Percentiles rank a stretch among this genome's conserved stretches.
These are phyloP conservation scores for Krasilnikovozyma curviuscula DNA, from an alignment of 768 basidiomycete genomes.

Conservation along the genomic window DNA sequence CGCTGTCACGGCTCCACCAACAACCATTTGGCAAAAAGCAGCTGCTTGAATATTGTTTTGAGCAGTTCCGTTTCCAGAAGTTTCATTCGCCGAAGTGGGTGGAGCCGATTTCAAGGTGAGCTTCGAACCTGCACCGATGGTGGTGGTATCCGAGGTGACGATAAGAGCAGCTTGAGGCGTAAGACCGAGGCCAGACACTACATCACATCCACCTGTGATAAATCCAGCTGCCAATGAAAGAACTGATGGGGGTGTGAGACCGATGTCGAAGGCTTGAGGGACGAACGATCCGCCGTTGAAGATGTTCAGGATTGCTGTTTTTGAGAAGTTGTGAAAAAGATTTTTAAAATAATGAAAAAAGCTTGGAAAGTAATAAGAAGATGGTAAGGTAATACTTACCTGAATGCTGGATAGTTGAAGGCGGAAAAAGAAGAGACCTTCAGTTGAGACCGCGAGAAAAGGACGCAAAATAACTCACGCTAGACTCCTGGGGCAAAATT, in stretches of 20 bases:
- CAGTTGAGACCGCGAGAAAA: no score
- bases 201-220: constrained; percentile 16
- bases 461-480: no score
- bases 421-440: no score
- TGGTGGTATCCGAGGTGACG: constrained; percentile 7
- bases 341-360: no score
- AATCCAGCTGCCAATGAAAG: constrained; percentile 15
- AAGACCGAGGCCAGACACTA: constrained; percentile 7
- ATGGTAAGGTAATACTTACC: no score
- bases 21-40: constrained; percentile 17
- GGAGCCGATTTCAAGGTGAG: constrained; percentile 9
- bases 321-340: no score
- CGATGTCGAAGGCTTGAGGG: constrained; percentile 14
- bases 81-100: constrained; percentile 5
- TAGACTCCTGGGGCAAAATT: constrained; percentile 10
- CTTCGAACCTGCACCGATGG: constrained; percentile 3
- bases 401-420: no score
- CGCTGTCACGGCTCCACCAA: constrained; percentile 13
- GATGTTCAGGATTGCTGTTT: no score
- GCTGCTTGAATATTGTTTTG: background rate
- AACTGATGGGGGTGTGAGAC: constrained; percentile 13
- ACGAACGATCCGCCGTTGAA: constrained; percentile 6
- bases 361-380: no score
- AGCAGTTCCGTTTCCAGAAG: background rate
- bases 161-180: constrained; percentile 12